Evolutionary conservation across 176 grass and related monocot genomes (phyloP), one percentile per base, ranked within the genome.

Genomic region (Cenchrus purpureus): DNA sequence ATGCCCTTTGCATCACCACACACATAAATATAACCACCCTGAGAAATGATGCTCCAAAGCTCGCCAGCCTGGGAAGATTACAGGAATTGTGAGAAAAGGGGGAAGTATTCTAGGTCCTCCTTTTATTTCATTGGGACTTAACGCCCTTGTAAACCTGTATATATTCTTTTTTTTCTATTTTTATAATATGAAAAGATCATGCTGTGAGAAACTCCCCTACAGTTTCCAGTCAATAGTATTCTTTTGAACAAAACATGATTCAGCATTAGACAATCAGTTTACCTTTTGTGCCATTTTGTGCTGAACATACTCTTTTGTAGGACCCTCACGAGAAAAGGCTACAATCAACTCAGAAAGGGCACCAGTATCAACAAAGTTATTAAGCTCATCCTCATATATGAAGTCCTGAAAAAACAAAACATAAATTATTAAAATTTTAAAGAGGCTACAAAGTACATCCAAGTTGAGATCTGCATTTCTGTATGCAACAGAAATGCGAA

Each of bases 1-100:
- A 98, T 98, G 51, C 96, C 96, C 76, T 95, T 98, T 0, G 96
- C 96, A 13, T 98, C 93, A 57, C 96, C 96, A 43, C 96, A 98
- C 29, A 98, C 93, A 56, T 95, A 98, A 74, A 98, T 61, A 79
- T 94, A 98, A 78, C 93, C 96, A 0, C 91, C 93, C 79, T 94
- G 87, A 65, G 89, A 98, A 88, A 98, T 92, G 45, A 89, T 86
- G 59, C 76, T 86, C 96, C 96, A 98, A 17, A 98, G 76, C 34
- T 98, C 88, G 29, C 65, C 32, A 51, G 93, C 93, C 96, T 98
- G 85, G 12, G 11, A 89, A 61, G 76, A 64, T 52, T 43, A 84
- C 37, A 34, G 29, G 17, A 55, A 87, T 20, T 37, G 68, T 75
- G 6, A 73, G 31, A 51, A 44, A 22, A 45, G 29, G 25, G 11